Evolutionary conservation across 805 yeast genomes (phyloP).

Genomic region (Lipomyces spencermartinsiae): DNA sequence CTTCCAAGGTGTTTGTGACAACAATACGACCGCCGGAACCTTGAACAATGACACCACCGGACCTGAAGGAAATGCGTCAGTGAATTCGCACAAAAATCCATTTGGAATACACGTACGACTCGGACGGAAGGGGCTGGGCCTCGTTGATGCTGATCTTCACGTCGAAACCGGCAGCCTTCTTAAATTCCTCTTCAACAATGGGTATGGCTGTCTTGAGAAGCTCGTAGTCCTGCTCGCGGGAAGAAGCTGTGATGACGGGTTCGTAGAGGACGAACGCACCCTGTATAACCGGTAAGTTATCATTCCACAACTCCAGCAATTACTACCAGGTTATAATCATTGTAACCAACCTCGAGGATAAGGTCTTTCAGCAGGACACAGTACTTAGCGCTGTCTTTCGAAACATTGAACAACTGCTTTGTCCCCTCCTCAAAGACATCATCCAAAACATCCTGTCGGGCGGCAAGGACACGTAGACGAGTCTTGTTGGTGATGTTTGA

Average conservation of each 20-base stretch:
- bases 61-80: conserved; percentile 39
- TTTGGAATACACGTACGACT: conserved; percentile 43
- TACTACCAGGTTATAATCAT: background rate
- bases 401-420: conserved; percentile 61
- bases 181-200: conserved; percentile 68
- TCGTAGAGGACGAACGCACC: conserved; percentile 76
- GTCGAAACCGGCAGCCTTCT: conserved; percentile 63
- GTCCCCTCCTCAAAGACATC: conserved; percentile 76
- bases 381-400: conserved; percentile 65
- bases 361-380: conserved; percentile 73
- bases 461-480: conserved; percentile 84
- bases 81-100: background rate
- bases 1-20: conserved; percentile 91
- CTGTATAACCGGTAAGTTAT: conserved; percentile 13
- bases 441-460: conserved; percentile 81
- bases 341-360: conserved; percentile 64
- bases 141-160: conserved; percentile 65
- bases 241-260: conserved; percentile 65
- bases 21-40: conserved; percentile 82
- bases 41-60: conserved; percentile 85
- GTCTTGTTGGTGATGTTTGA: conserved; percentile 96
- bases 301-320: background rate
- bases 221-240: conserved; percentile 67
- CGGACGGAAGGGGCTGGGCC: conserved; percentile 61
- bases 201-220: conserved; percentile 66